These are phyloP conservation scores for Colletotrichum camelliae DNA, from an alignment of 2,329 filamentous ascomycete species.

Conservation along the genomic window DNA sequence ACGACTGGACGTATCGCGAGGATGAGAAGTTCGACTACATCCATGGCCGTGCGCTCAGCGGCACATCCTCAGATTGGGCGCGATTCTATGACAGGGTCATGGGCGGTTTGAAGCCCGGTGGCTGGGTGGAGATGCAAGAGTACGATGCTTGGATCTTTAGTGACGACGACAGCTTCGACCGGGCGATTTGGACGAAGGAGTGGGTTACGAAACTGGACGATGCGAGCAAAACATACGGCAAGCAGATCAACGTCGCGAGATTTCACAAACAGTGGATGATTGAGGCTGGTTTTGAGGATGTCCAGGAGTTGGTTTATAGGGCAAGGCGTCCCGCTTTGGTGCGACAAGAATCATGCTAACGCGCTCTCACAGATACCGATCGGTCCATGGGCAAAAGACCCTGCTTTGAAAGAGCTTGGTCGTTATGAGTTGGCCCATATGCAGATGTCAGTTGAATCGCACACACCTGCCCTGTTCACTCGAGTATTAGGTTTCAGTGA, in stretches of 20 bases:
- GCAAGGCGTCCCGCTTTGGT: slow-evolving; percentile 24
- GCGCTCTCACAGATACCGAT: slow-evolving; percentile 36
- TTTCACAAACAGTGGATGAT: slow-evolving; percentile 42
- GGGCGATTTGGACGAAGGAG: slow-evolving; percentile 42
- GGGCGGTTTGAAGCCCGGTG: slow-evolving; percentile 35
- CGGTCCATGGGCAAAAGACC: slow-evolving; percentile 42
- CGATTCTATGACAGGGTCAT: slow-evolving; percentile 34
- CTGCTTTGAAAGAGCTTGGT: slow-evolving; percentile 39
- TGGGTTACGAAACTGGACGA: slow-evolving; percentile 41
- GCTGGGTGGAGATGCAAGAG: slow-evolving; percentile 43
- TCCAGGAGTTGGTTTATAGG: slow-evolving; percentile 32
- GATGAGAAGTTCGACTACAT: slow-evolving; percentile 45
- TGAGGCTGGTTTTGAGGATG: slow-evolving; percentile 42
- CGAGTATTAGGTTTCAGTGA: slow-evolving; percentile 41
- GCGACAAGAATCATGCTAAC: neutral
- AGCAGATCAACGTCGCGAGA: slow-evolving; percentile 42
- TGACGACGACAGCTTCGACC: slow-evolving; percentile 41
- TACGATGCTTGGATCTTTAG: slow-evolving; percentile 43
- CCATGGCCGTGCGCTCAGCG: slow-evolving; percentile 34
- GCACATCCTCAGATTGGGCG: slow-evolving; percentile 36
- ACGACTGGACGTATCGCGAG: slow-evolving; percentile 44
- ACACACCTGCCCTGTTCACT: slow-evolving; percentile 44
- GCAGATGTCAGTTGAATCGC: slow-evolving; percentile 48
- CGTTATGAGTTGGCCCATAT: slow-evolving; percentile 42
- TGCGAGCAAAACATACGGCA: slow-evolving; percentile 40